phyloP scores from a whole-genome alignment of 768 basidiomycete species.

The Russula foetens region DNA sequence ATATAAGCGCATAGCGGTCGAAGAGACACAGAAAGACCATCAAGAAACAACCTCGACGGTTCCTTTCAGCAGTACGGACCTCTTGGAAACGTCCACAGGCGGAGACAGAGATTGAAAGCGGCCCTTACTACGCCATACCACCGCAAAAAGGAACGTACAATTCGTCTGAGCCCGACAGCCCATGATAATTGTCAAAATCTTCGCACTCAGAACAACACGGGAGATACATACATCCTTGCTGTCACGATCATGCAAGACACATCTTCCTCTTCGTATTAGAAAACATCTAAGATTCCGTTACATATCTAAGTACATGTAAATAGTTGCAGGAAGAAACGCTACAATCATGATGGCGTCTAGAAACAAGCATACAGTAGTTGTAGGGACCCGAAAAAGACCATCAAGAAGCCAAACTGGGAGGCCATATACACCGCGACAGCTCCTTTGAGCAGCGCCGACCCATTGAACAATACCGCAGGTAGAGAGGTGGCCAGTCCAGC shows the following conservation, averaged over 20 bases:
- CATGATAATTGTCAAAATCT: too few relatives aligned
- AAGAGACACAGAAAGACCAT: too few relatives aligned
- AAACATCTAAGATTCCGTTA: background rate
- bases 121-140: too few relatives aligned
- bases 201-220: too few relatives aligned
- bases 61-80: too few relatives aligned
- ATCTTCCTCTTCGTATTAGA: background rate
- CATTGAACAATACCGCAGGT: background rate
- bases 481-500: background rate
- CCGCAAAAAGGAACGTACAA: too few relatives aligned
- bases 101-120: too few relatives aligned
- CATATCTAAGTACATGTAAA: background rate
- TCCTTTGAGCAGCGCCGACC: background rate
- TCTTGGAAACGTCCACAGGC: too few relatives aligned
- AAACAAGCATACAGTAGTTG: background rate
- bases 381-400: background rate
- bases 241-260: background rate
- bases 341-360: background rate
- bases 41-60: too few relatives aligned
- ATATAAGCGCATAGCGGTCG: too few relatives aligned
- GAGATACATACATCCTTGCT: too few relatives aligned
- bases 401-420: constrained; percentile 4
- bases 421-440: background rate
- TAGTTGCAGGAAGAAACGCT: background rate
- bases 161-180: too few relatives aligned